Conservation (phyloP, 2,329 filamentous ascomycete species). For the Ophiocordyceps polyrhachis-furcata region DNA sequence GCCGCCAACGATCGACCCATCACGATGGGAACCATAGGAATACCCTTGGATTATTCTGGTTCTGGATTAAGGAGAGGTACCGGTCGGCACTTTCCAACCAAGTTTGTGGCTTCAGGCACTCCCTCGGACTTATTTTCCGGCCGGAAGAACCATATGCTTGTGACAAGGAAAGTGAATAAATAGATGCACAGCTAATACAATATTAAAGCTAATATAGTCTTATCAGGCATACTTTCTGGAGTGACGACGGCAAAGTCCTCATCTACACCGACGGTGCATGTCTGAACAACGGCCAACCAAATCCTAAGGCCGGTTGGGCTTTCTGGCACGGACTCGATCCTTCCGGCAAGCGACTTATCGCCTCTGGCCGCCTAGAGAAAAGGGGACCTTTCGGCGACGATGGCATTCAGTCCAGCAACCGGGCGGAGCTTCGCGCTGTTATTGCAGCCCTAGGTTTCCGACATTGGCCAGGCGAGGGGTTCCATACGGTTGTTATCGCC, state of each 20-base stretch:
- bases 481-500: slow-evolving; percentile 1
- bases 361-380: slow-evolving; percentile 19
- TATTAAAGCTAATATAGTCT: neutral
- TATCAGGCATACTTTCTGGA: slow-evolving; percentile 3
- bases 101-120: slow-evolving; percentile 1
- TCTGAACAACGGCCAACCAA: slow-evolving; percentile 17
- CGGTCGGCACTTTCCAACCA: slow-evolving; percentile 4
- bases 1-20: too few relatives aligned
- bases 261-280: slow-evolving; percentile 27
- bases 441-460: slow-evolving; percentile 1
- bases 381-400: slow-evolving; percentile 20
- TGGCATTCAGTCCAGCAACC: slow-evolving; percentile 23
- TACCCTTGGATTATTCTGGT: neutral
- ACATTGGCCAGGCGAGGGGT: slow-evolving; percentile 1
- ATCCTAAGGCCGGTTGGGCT: slow-evolving; percentile 21
- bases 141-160: too few relatives aligned
- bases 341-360: neutral
- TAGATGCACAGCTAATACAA: too few relatives aligned
- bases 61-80: slow-evolving; percentile 1
- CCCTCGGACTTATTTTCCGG: slow-evolving; percentile 2
- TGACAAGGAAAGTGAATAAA: too few relatives aligned
- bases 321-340: slow-evolving; percentile 10
- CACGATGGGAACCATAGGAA: neutral
- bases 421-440: slow-evolving; percentile 2
- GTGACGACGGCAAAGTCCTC: slow-evolving; percentile 10